These are phyloP conservation scores for Pseudopithomyces chartarum DNA, from an alignment of 2,329 filamentous ascomycete species.

Conservation along the genomic window DNA sequence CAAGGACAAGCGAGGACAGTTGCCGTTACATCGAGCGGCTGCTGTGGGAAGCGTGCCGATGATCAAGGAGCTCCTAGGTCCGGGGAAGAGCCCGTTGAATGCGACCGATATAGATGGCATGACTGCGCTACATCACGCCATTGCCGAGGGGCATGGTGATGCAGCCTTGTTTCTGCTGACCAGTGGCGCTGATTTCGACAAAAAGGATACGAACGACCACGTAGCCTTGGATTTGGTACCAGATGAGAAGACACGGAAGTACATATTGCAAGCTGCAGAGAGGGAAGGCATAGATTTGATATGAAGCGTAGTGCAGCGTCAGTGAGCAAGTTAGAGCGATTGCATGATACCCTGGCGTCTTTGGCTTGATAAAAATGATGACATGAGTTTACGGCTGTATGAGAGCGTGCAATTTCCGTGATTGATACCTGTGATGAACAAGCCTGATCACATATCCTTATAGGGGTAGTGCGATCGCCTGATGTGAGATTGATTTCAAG, in stretches of 20 bases:
- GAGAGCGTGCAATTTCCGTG: neutral
- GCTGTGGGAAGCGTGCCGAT: conserved; percentile 90
- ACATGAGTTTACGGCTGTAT: neutral
- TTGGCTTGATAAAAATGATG: neutral
- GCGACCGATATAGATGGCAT: conserved; percentile 81
- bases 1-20: conserved; percentile 85
- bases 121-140: conserved; percentile 86
- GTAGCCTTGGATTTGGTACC: conserved; percentile 82
- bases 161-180: conserved; percentile 82
- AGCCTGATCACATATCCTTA: no score
- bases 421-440: no score
- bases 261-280: conserved; percentile 78
- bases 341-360: conserved; percentile 20
- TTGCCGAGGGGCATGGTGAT: conserved; percentile 78
- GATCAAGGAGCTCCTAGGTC: conserved; percentile 77
- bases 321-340: conserved; percentile 6
- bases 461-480: no score
- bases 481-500: no score
- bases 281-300: conserved; percentile 76
- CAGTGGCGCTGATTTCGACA: conserved; percentile 80
- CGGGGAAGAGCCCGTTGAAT: conserved; percentile 79
- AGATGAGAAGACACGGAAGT: conserved; percentile 80
- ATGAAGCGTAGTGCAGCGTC: conserved; percentile 17
- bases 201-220: conserved; percentile 72
- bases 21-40: conserved; percentile 88